Base-by-base conservation (phyloP, 495 filamentous ascomycete species). In the Aspergillus haitiensis region DNA sequence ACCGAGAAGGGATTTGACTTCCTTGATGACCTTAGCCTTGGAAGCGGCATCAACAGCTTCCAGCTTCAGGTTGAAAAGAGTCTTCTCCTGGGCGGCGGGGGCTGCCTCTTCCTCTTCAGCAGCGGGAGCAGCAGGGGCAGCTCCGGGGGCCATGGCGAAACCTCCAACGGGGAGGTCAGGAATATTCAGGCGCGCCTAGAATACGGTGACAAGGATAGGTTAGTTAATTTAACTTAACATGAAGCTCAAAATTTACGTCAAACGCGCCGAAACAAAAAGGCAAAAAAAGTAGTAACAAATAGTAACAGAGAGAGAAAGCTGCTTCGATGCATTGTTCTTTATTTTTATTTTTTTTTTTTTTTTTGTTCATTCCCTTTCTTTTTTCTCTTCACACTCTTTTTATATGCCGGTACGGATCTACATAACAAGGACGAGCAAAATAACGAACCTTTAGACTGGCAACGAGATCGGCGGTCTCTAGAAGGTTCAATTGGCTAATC, bases 1-100 rank as follows among this genome's bases (percentile, higher is more conserved):
- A 5, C 95, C 94, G 53, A 99, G 81, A 83, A 99, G 83, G 66
- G 82, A 84, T 86, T 99, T 99, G 76, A 99, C 87, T 82, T 99
- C 94, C 84, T 99, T 99, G 80, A 99, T 99, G 58, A 99, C 79
- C 86, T 99, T 99, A 55, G 95, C 91, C 81, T 99, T 99, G 57
- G 94, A 79, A 12, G 70, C 81, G 33, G 93, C 83, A 40, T 97
- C 94, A 76, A 97, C 92, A 12, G 87, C 87, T 72, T 88, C 82
- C 37, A 99, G 87, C 74, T 96, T 97, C 55, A 99, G 70, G 75
- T 86, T 96, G 85, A 99, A 99, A 18, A 98, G 86, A 3, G 95
- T 97, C 86, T 98, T 99, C 79, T 97, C 95, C 67, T 88, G 86
- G 18, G 86, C 84, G 7, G 86, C 88, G 9, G 93, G 90, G 1